Evolutionary conservation across 177 flowering plant genomes (phyloP).

Genomic region (Vitis hybrid): DNA sequence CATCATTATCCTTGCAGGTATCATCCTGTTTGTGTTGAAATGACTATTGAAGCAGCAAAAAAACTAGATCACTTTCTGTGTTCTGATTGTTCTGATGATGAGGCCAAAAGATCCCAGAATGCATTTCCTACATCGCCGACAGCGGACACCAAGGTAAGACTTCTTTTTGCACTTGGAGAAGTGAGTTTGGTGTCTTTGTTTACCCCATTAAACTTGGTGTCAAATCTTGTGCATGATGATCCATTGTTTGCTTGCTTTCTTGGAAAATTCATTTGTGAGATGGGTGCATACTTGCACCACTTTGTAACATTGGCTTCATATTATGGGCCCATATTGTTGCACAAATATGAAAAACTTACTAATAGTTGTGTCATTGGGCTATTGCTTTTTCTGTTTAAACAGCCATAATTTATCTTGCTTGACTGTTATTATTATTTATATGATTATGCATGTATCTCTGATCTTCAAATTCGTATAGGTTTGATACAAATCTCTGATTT

Average conservation of each 20-base stretch:
- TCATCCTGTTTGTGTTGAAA: constrained; percentile 82
- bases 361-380: too few species aligned
- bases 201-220: neutral
- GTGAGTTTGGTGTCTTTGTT: neutral
- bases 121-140: constrained; percentile 41
- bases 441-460: too few species aligned
- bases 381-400: too few species aligned
- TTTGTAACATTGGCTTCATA: too few species aligned
- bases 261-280: neutral
- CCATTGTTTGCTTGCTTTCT: neutral
- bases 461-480: too few species aligned
- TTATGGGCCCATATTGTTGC: too few species aligned
- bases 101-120: constrained; percentile 44
- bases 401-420: too few species aligned
- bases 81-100: constrained; percentile 70
- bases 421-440: too few species aligned
- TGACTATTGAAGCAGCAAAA: constrained; percentile 76
- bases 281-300: too few species aligned
- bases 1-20: constrained; percentile 43
- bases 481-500: too few species aligned
- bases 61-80: constrained; percentile 71
- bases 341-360: too few species aligned
- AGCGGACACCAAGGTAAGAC: constrained; percentile 51
- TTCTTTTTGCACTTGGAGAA: neutral
- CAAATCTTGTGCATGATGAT: neutral